Percentiles rank a stretch among this genome's conserved stretches.
phyloP scores from a whole-genome alignment of 306 rosid genomes.

The Senna tora region DNA sequence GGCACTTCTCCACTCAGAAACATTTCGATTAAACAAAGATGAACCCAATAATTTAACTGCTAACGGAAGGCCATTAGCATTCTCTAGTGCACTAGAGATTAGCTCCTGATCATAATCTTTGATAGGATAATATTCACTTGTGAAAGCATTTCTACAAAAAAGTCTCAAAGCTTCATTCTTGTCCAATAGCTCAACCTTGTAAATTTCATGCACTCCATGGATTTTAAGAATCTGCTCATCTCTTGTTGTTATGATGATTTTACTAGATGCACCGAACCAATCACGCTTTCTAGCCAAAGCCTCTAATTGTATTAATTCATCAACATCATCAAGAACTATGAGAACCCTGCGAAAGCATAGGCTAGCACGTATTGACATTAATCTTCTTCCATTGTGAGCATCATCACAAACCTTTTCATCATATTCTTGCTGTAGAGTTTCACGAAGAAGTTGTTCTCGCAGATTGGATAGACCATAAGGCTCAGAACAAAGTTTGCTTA shows the following conservation, averaged over 20 bases:
- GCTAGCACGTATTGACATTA: not conserved
- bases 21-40: no score
- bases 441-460: constrained; percentile 20
- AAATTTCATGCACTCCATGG: not conserved
- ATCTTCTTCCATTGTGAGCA: constrained; percentile 2
- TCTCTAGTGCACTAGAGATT: not conserved
- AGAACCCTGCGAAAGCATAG: constrained; percentile 1
- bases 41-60: constrained; percentile 7
- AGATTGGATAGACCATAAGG: constrained; percentile 17
- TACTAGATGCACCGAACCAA: constrained; percentile 12
- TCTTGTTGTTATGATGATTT: constrained; percentile 29
- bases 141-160: constrained; percentile 31
- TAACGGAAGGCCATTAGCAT: constrained; percentile 20
- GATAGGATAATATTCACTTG: not conserved
- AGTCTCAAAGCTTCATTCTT: constrained; percentile 2
- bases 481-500: not conserved
- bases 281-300: constrained; percentile 13
- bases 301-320: not conserved
- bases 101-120: not conserved
- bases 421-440: not conserved
- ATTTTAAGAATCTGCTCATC: constrained; percentile 14
- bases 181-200: constrained; percentile 19
- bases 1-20: no score
- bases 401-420: not conserved
- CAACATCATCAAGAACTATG: constrained; percentile 34